Conservation (phyloP, 441 rosid species). For the Arabidopsis hybrid region DNA sequence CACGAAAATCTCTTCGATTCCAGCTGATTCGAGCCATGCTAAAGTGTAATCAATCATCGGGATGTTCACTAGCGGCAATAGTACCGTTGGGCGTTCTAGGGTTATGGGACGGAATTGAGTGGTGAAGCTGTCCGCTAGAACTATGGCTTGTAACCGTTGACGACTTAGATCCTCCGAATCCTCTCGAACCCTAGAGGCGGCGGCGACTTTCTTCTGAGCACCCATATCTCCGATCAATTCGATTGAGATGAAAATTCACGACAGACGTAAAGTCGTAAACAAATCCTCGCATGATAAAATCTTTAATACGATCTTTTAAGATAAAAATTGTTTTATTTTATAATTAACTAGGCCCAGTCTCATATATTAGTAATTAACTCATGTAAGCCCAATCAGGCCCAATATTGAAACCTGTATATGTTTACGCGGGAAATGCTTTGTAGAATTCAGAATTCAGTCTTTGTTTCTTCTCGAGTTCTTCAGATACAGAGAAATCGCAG, state of each 20-base stretch:
- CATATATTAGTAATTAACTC: background rate
- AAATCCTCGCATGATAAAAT: background rate
- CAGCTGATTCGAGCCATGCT: conserved; percentile 5
- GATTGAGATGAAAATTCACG: background rate
- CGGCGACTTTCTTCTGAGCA: background rate
- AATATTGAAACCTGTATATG: background rate
- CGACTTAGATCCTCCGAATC: background rate
- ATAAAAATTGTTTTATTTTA: background rate
- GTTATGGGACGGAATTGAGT: background rate
- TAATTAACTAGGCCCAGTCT: background rate
- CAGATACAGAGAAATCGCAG: background rate
- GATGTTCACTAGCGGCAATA: background rate
- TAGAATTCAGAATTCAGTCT: background rate
- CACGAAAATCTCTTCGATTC: background rate
- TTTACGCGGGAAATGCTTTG: background rate
- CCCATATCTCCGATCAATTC: background rate
- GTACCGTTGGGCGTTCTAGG: conserved; percentile 4
- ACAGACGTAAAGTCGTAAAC: background rate
- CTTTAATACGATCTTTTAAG: no score
- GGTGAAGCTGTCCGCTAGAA: background rate
- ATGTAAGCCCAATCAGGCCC: background rate
- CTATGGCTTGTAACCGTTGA: background rate
- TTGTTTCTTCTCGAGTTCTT: background rate
- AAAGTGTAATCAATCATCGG: conserved; percentile 4
- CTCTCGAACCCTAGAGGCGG: background rate